Base-by-base conservation (phyloP, 495 filamentous ascomycete species). In the Daldinia decipiens region DNA sequence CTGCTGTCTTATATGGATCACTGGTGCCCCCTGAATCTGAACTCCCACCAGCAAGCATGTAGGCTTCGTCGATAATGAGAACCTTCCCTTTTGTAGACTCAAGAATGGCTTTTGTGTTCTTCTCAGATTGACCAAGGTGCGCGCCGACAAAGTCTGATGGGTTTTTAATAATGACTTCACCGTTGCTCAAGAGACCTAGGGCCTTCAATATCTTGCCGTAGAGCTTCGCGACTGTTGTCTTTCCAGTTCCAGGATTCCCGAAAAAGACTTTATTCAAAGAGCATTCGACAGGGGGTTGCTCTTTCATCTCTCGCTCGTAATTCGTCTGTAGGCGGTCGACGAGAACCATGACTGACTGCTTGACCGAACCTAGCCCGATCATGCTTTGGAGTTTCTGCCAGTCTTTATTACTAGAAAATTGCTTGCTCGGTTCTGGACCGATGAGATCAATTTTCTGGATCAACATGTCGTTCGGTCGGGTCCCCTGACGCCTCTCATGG, bases 41-140 rank as follows among this genome's bases (percentile, higher is more conserved):
- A 73, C 8, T 87, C 86, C 34, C 82, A 77, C 68, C 60, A 6
- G 59, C 72, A 0, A 94, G 82, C 73, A 93, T 90, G 73, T 94
- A 93, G 0, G 92, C 91, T 77, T 94, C 92, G 60, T 94, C 92
- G 15, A 94, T 87, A 71, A 94, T 93, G 1, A 93, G 73, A 0
- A 86, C 87, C 71, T 94, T 94, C 0, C 92, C 91, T 4, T 87
- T 43, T 0, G 89, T 87, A 0, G 87, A 76, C 7, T 84, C 86
- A 0, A 94, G 83, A 34, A 93, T 92, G 0, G 82, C 88, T 74
- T 91, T 94, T 0, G 92, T 93, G 36, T 87, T 88, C 9, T 84
- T 82, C 75, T 94, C 92, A 0, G 91, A 93, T 26, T 84, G 78
- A 0, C 92, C 92, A 0, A 94, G 75, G 1, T 74, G 80, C 13